Evolutionary conservation across 257 asterid genomes (phyloP).

Genomic region (Solanum appendiculatum): DNA sequence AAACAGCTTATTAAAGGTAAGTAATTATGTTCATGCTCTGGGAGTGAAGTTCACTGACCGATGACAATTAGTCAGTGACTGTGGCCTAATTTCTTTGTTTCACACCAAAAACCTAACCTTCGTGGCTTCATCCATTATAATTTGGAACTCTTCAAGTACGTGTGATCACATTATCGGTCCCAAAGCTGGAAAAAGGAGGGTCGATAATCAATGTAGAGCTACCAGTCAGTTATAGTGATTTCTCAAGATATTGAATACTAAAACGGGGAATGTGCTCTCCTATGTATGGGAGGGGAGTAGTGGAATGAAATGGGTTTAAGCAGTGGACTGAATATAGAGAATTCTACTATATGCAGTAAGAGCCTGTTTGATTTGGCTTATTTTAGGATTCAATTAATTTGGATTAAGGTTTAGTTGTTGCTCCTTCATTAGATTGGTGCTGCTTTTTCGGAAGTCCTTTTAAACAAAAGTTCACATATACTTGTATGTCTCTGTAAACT

Average conservation of each 20-base stretch:
- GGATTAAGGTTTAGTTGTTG: not conserved
- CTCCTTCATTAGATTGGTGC: not conserved
- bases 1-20: conserved; percentile 50
- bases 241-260: not conserved
- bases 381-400: not conserved
- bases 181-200: not conserved
- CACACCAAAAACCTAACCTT: not conserved
- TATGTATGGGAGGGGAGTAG: not conserved
- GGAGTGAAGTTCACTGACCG: not conserved
- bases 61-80: not conserved
- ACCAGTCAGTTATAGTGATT: not conserved
- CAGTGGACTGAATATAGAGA: not conserved
- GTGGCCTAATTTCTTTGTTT: not conserved
- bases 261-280: not conserved
- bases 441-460: not conserved
- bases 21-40: not conserved
- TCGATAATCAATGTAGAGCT: not conserved
- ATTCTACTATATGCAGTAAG: no score
- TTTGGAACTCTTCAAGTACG: not conserved
- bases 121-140: not conserved
- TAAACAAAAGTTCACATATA: not conserved
- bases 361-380: no score
- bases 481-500: not conserved
- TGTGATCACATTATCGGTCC: not conserved
- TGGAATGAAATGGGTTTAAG: not conserved